Base-by-base conservation (phyloP, 371 early-diverging fungal genomes). In the Chytridiales sp. region DNA sequence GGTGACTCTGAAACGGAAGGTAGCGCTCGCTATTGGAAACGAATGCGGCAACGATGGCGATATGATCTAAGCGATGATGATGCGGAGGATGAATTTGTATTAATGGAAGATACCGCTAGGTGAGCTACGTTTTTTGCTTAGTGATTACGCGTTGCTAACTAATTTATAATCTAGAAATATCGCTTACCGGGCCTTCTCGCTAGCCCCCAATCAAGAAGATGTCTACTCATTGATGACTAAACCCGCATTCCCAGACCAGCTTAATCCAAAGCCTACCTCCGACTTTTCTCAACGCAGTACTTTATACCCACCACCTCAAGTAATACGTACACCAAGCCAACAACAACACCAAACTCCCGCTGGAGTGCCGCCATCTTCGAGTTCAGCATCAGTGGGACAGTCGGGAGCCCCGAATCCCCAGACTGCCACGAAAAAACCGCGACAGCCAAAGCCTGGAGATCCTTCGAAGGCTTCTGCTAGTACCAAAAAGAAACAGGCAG, bases 211-310 rank as follows among this genome's bases (percentile, higher is more conserved):
- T 22, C 43, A 56, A 24, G 75, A 72, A 17, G 69, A 73, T 24
- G 54, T 69, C 39, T 64, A 69, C 38, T 24, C 35, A 0, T 58
- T 75, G 42, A 61, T 69, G 43, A 67, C 62, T 21, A 62, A 71
- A 44, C 74, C 76, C 8, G 52, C 65, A 19, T 62, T 70, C 38
- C 66, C 75, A 0, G 70, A 69, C 6, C 72, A 75, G 50, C 49
- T 71, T 13, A 52, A 56, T 31, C 66, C 68, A 34, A 64, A 67
- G 34, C 62, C 69, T 11, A 35, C 41, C n/a, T 2, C 39, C 2
- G 64, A 56, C 44, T n/a, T n/a, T n/a, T n/a, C n/a, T n/a, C n/a
- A n/a, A n/a, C n/a, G n/a, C n/a, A n/a, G n/a, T n/a, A n/a, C n/a
- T n/a, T n/a, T n/a, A n/a, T n/a, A n/a, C n/a, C n/a, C n/a, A n/a